phyloP scores from a whole-genome alignment of 2,329 filamentous ascomycete species.

The Celoporthe dispersa region DNA sequence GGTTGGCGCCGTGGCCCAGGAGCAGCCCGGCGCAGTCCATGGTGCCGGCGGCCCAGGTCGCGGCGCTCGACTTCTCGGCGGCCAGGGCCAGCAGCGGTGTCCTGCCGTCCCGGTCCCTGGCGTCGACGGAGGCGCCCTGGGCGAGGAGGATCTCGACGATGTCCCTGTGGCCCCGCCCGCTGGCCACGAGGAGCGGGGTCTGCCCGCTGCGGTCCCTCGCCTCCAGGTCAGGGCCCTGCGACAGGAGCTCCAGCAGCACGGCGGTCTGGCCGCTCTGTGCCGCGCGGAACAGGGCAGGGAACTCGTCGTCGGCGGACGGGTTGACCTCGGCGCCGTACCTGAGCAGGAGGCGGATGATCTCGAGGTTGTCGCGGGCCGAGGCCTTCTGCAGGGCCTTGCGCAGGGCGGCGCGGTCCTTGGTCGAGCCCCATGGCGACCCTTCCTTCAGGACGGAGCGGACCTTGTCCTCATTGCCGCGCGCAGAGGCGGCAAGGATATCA shows the following conservation, averaged over 20 bases:
- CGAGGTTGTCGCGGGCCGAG: constrained; percentile 42
- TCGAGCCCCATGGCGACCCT: constrained; percentile 40
- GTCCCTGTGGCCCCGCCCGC: constrained; percentile 40
- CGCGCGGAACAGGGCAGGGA: constrained; percentile 44
- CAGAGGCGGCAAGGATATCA: constrained; percentile 44
- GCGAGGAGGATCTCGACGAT: constrained; percentile 40
- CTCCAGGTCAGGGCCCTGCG: constrained; percentile 40
- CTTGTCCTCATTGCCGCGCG: constrained; percentile 43
- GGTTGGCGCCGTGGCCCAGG: constrained; percentile 38
- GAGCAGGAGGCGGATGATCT: constrained; percentile 44
- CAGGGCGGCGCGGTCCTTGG: constrained; percentile 42
- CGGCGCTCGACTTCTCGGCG: constrained; percentile 41
- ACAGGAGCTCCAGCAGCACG: constrained; percentile 41
- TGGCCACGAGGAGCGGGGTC: constrained; percentile 44
- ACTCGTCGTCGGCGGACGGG: constrained; percentile 40
- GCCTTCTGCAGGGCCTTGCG: constrained; percentile 46
- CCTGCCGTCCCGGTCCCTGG: constrained; percentile 42
- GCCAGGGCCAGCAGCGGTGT: constrained; percentile 44
- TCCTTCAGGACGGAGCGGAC: constrained; percentile 44
- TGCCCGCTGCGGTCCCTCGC: constrained; percentile 38
- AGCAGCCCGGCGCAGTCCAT: constrained; percentile 43
- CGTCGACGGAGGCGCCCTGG: constrained; percentile 40
- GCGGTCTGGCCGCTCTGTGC: constrained; percentile 42
- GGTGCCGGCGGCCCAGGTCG: constrained; percentile 44
- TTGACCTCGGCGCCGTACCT: constrained; percentile 44